phyloP scores from a whole-genome alignment of 1,284 basidiomycete genomes.

The Rhodotorula sp. region DNA sequence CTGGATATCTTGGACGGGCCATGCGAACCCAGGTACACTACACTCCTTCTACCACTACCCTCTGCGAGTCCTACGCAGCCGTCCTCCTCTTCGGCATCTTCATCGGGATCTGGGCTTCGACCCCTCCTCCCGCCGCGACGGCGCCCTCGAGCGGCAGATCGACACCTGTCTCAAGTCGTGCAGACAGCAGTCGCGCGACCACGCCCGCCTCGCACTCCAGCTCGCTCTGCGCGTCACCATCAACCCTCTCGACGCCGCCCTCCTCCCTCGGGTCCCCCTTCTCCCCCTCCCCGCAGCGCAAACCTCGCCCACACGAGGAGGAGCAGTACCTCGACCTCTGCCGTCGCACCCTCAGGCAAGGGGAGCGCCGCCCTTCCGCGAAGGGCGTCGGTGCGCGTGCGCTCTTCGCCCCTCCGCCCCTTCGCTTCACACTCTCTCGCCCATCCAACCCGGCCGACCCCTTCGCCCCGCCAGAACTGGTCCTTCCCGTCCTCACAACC shows the following conservation, averaged over 20 bases:
- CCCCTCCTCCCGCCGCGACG: no score
- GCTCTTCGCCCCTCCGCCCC: slow-evolving; percentile 79
- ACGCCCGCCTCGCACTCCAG: not conserved
- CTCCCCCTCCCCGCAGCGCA: not conserved
- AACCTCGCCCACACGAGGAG: slow-evolving; percentile 61
- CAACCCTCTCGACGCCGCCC: not conserved
- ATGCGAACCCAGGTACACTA: no score
- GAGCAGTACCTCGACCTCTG: slow-evolving; percentile 82
- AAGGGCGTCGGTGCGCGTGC: slow-evolving; percentile 85
- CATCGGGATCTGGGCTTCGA: no score
- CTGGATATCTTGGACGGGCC: no score
- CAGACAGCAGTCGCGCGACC: not conserved
- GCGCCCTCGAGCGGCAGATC: no score
- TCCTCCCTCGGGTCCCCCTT: not conserved
- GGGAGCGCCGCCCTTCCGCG: slow-evolving; percentile 76
- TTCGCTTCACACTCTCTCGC: slow-evolving; percentile 81
- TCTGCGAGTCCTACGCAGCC: no score
- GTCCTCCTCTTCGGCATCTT: no score
- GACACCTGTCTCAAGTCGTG: not conserved
- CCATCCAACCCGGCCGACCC: slow-evolving; percentile 2
- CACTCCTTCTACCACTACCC: no score
- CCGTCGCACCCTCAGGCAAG: slow-evolving; percentile 67
- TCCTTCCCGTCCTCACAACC: slow-evolving; percentile 85
- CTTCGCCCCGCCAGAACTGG: slow-evolving; percentile 19
- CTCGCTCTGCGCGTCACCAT: not conserved